Conservation (phyloP, 176 grass and related monocot genomes). For the Paspalum vaginatum region DNA sequence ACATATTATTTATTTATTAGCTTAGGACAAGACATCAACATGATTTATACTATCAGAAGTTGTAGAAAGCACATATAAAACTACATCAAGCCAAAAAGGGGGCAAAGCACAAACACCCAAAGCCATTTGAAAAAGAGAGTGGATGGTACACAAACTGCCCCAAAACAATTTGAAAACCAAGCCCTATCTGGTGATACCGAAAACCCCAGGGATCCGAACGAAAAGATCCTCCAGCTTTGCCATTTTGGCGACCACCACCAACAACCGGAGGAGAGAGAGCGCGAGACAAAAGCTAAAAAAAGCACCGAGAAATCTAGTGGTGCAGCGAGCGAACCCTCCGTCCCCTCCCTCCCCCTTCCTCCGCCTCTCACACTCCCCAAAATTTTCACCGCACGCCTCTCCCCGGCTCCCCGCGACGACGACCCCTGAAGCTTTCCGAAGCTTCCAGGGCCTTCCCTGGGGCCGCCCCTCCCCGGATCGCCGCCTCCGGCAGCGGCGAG, state of each 20-base stretch:
- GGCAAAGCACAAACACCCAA: neutral
- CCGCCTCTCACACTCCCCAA: constrained; percentile 17
- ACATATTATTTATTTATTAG: neutral
- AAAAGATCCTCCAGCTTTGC: constrained; percentile 11
- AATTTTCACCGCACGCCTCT: constrained; percentile 20
- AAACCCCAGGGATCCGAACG: neutral
- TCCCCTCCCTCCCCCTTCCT: neutral
- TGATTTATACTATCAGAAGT: neutral
- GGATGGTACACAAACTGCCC: neutral
- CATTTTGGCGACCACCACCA: constrained; percentile 44
- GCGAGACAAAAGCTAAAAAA: constrained; percentile 44
- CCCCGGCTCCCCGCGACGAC: constrained; percentile 28
- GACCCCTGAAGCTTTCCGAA: constrained; percentile 47
- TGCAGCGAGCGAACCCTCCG: constrained; percentile 30
- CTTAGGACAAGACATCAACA: fast-evolving
- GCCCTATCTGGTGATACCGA: neutral
- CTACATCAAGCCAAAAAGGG: neutral
- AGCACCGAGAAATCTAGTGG: constrained; percentile 57
- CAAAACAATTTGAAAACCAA: constrained; percentile 1
- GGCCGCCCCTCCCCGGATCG: constrained; percentile 30
- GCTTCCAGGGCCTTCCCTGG: constrained; percentile 45
- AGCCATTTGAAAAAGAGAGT: neutral
- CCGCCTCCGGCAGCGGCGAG: constrained; percentile 35
- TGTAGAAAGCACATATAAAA: neutral
- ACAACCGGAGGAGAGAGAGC: constrained; percentile 41